These are phyloP conservation scores for Fusarium abutilonis DNA, from an alignment of 2,329 filamentous ascomycete genomes.

Conservation along the genomic window DNA sequence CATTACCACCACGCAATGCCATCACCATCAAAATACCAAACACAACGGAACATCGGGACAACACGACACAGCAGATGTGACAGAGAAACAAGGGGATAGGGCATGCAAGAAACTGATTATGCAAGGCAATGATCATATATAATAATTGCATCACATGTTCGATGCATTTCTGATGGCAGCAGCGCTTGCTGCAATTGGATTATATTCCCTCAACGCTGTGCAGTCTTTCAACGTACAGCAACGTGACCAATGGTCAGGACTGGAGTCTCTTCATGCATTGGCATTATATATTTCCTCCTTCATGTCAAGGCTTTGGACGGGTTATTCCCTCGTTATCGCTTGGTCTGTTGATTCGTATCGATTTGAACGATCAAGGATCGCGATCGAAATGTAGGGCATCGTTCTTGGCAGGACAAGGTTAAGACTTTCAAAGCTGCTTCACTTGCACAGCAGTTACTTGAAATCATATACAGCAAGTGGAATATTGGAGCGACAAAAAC, in stretches of 20 bases:
- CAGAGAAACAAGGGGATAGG: not conserved
- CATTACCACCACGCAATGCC: conserved; percentile 12
- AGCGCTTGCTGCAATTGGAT: not conserved
- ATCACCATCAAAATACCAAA: conserved; percentile 4
- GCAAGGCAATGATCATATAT: not conserved
- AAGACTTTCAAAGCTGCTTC: not conserved
- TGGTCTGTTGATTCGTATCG: not conserved
- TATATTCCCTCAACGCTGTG: not conserved
- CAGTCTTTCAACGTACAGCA: not conserved
- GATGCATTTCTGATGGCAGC: not conserved
- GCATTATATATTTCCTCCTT: not conserved
- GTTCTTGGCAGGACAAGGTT: not conserved
- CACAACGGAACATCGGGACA: not conserved
- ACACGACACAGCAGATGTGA: not conserved
- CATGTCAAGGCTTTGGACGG: not conserved
- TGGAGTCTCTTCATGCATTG: not conserved
- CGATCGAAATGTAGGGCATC: not conserved
- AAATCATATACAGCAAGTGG: conserved; percentile 1
- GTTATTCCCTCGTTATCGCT: not conserved
- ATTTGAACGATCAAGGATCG: not conserved
- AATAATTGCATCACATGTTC: conserved; percentile 13
- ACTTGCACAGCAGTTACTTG: conserved; percentile 1
- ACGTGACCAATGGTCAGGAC: not conserved
- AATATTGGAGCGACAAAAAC: not conserved
- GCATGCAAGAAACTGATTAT: not conserved